Base-by-base conservation (phyloP, 768 basidiomycete genomes). In the Leucogyrophana mollusca region DNA sequence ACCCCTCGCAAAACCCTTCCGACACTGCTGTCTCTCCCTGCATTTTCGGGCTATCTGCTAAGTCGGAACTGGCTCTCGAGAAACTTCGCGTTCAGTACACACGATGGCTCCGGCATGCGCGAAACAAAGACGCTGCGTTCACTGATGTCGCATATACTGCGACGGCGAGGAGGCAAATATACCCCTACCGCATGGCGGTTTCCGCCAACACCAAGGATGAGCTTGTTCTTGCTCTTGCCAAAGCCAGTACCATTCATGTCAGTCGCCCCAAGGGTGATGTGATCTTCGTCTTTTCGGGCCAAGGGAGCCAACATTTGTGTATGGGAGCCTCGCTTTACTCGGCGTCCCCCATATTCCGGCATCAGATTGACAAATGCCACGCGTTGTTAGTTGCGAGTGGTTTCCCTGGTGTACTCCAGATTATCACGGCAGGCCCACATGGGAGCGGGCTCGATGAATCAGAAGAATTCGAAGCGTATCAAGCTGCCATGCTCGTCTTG, bases 231-330 rank as follows among this genome's bases (percentile, higher is more conserved):
- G 73, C 69, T 39, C 66, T 90, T 7, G 53, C 49, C 4, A 53
- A 51, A 0, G 68, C 77, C 6, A 43, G 65, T 3, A 55, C 70
- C 18, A 57, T 66, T 16, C 60, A 69, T 34, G 57, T 63, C 18
- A 49, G 56, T n/a, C 54, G 63, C 13, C 24, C 46, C 1, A 51
- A 58, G 9, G 56, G 55, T n/a, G 64, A 68, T 3, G 70, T 76
- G 1, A 71, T 79, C 4, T 87, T 89, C 54, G 80, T 87, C 3
- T 88, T 87, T 60, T 82, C 86, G 14, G 88, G 87, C 7, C 84
- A 88, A 57, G 87, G 86, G 32, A 69, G 77, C 24, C 85, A 87
- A 51, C 83, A 83, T 64, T 56, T 69, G 14, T 77, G 79, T 5
- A 87, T 88, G 85, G 86, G 82, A 0, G 48, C 63, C 23, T 59